These are phyloP conservation scores for Talaromyces piceae DNA, from an alignment of 2,329 filamentous ascomycete species.

Conservation along the genomic window DNA sequence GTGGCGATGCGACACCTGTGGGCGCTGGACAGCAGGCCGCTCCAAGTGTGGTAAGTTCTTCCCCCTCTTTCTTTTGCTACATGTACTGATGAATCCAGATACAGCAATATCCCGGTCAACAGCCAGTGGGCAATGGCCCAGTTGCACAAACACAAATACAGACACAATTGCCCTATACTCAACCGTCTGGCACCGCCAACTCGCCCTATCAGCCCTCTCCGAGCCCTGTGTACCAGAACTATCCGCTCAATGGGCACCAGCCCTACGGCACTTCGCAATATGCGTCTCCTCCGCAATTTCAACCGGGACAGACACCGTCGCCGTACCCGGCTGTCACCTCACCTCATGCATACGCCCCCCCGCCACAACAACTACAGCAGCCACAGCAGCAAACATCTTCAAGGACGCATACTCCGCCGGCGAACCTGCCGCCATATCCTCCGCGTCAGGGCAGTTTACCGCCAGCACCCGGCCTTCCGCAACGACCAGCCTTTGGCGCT, in stretches of 20 bases:
- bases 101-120: slow-evolving; percentile 38
- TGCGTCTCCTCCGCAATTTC: slow-evolving; percentile 11
- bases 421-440: slow-evolving; percentile 29
- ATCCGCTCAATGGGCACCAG: slow-evolving; percentile 29
- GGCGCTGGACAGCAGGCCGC: slow-evolving; percentile 30
- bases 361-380: not conserved
- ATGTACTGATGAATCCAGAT: slow-evolving; percentile 18
- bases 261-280: slow-evolving; percentile 15
- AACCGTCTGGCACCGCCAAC: slow-evolving; percentile 35
- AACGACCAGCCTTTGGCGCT: slow-evolving; percentile 52
- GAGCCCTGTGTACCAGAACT: slow-evolving; percentile 30
- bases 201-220: slow-evolving; percentile 38
- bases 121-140: slow-evolving; percentile 41
- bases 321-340: slow-evolving; percentile 36
- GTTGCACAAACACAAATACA: slow-evolving; percentile 28
- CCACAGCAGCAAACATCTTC: slow-evolving; percentile 37
- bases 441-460: slow-evolving; percentile 49
- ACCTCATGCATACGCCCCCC: slow-evolving; percentile 28
- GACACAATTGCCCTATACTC: slow-evolving; percentile 32
- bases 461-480: slow-evolving; percentile 51
- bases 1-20: slow-evolving; percentile 51
- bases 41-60: slow-evolving; percentile 50
- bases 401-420: slow-evolving; percentile 38
- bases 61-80: not conserved
- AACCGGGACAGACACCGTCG: slow-evolving; percentile 22